Base-by-base conservation (phyloP, 805 yeast genomes). In the Candida adriatica region DNA sequence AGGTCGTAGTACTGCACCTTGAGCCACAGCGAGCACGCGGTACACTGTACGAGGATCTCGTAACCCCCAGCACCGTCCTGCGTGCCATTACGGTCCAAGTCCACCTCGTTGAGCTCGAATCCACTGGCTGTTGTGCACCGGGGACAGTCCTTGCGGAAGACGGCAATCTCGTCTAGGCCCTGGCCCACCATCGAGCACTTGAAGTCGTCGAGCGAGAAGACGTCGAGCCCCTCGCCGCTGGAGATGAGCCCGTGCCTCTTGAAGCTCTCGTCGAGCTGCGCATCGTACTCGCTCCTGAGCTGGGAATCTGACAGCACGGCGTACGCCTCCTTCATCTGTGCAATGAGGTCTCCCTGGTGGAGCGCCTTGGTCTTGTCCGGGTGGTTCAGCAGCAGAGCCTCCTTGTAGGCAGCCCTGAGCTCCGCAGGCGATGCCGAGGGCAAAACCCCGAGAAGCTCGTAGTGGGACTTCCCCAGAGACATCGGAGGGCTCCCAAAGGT, bases 21-120 rank as follows among this genome's bases (percentile, higher is more conserved):
- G 16, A 90, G 56, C 95, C 96, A 90, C 18, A 87, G 52, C 52
- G 94, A 83, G 54, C 97, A 90, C 19, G 82, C 76, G 9, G 60
- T 51, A 52, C 97, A 90, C 48, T 88, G 95, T 0, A 84, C 74
- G 15, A 84, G 64, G 2, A 88, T 67, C 41, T 79, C 81, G 41
- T 64, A 79, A 1, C 77, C 69, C 11, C 74, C 77, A 21, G 64
- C 68, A 1, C 64, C 66, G 22, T 61, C 58, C 3, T 52, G 42
- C 0, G 70, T 64, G 0, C 75, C 79, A 33, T 64, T 65, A 5
- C 65, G 60, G 13, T 59, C 75, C 34, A 90, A 61, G 33, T 80
- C 82, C 1, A 56, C 48, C 41, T 86, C 96, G 2, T 61, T 62
- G 2, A 90, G 52, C 11, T 50, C 48, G 35, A 85, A 81, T 0